These are phyloP conservation scores for Pichia nakasei DNA, from an alignment of 805 yeast genomes.

Conservation along the genomic window DNA sequence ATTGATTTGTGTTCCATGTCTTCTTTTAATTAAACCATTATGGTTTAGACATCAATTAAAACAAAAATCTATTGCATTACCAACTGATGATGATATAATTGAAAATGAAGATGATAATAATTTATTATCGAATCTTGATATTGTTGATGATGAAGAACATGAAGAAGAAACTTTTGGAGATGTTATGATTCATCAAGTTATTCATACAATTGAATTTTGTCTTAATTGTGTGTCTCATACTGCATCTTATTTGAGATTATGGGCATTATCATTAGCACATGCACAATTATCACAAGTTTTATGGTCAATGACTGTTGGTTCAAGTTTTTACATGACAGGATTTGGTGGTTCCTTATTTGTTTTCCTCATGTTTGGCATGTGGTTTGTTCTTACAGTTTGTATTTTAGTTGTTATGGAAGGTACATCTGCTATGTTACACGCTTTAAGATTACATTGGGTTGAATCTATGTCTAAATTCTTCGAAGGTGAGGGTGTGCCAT, in stretches of 20 bases:
- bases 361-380: conserved; percentile 80
- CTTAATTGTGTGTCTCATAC: conserved; percentile 97
- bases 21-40: conserved; percentile 77
- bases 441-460: conserved; percentile 98
- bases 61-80: conserved; percentile 37
- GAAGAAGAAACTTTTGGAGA: conserved; percentile 77
- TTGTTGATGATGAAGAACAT: conserved; percentile 45
- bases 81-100: conserved; percentile 7
- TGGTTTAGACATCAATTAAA: conserved; percentile 36
- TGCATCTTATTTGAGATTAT: conserved; percentile 88
- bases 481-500: conserved; percentile 91
- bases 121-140: conserved; percentile 23
- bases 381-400: conserved; percentile 88
- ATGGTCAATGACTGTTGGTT: conserved; percentile 90
- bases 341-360: conserved; percentile 60
- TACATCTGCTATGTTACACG: conserved; percentile 97
- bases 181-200: conserved; percentile 92
- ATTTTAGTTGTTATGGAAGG: conserved; percentile 97
- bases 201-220: conserved; percentile 96
- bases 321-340: conserved; percentile 64
- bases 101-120: conserved; percentile 26
- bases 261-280: conserved; percentile 97
- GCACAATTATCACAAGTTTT: conserved; percentile 91
- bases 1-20: conserved; percentile 85
- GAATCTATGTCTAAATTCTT: conserved; percentile 98